Conservation (phyloP, 202 grass and related monocot genomes). For the Eragrostis tef region DNA sequence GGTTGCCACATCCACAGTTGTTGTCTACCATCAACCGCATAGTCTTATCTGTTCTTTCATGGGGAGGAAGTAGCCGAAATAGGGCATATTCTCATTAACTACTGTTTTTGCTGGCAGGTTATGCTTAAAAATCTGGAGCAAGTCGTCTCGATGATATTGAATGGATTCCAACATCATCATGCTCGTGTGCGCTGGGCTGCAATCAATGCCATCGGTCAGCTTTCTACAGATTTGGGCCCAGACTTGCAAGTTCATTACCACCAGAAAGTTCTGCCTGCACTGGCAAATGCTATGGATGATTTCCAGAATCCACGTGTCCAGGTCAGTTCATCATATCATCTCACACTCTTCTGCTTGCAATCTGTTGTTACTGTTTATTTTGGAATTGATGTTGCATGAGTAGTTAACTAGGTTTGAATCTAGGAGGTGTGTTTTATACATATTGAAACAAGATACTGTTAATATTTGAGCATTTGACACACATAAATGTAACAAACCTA, state of each 20-base stretch:
- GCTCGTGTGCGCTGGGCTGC: conserved; percentile 93
- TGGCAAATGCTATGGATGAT: conserved; percentile 95
- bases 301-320: conserved; percentile 95
- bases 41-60: not conserved
- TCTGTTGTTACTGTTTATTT: conserved; percentile 25
- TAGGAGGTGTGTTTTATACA: not conserved
- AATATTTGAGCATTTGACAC: not conserved
- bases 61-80: not conserved
- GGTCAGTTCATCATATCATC: conserved; percentile 51
- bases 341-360: not conserved
- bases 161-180: conserved; percentile 82
- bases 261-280: conserved; percentile 84
- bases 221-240: conserved; percentile 93
- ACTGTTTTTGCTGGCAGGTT: conserved; percentile 58
- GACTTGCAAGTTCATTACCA: conserved; percentile 93
- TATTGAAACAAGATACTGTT: not conserved
- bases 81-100: conserved; percentile 23
- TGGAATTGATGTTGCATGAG: not conserved
- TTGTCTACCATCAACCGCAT: conserved; percentile 7
- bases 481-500: not conserved
- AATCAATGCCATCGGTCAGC: conserved; percentile 92
- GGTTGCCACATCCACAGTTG: conserved; percentile 9
- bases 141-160: conserved; percentile 88
- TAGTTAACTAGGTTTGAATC: not conserved
- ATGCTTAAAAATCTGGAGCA: conserved; percentile 98